Percentiles rank a stretch among this genome's conserved stretches.
Evolutionary conservation across 129 eudicot genomes (phyloP).

Genomic region (Tagetes patula): DNA sequence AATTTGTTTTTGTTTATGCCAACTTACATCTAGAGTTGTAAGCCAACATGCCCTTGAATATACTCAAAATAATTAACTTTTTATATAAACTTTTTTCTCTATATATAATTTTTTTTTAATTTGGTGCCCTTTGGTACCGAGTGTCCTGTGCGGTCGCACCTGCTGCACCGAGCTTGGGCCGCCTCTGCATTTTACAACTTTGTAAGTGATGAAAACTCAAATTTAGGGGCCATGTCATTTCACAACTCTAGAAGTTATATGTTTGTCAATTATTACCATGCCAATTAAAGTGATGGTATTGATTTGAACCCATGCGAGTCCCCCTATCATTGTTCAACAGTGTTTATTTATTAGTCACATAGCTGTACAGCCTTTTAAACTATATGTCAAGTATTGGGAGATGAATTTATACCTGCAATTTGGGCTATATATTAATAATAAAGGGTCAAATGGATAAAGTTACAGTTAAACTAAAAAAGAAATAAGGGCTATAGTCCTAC

Average conservation of each 20-base stretch:
- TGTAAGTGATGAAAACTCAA: neutral
- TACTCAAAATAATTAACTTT: neutral
- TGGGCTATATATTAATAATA: neutral
- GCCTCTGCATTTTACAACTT: neutral
- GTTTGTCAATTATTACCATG: neutral
- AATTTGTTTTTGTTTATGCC: neutral
- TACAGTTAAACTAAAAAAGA: too few species aligned
- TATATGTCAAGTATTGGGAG: neutral
- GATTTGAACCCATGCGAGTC: neutral
- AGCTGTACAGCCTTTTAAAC: neutral
- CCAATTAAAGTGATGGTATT: neutral
- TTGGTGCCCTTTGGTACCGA: too few species aligned
- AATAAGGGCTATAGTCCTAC: too few species aligned
- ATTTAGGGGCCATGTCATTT: neutral
- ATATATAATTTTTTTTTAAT: too few species aligned
- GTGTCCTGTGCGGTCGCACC: too few species aligned
- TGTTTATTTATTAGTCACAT: neutral
- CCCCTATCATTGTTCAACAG: neutral
- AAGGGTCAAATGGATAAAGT: neutral
- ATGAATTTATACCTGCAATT: neutral
- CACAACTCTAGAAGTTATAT: neutral
- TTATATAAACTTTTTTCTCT: too few species aligned
- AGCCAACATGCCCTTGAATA: neutral
- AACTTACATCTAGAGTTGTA: neutral
- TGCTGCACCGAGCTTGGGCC: too few species aligned